These are phyloP conservation scores for Chaetoceros muelleri DNA, from an alignment of 108 stramenopile genomes.

Conservation along the genomic window DNA sequence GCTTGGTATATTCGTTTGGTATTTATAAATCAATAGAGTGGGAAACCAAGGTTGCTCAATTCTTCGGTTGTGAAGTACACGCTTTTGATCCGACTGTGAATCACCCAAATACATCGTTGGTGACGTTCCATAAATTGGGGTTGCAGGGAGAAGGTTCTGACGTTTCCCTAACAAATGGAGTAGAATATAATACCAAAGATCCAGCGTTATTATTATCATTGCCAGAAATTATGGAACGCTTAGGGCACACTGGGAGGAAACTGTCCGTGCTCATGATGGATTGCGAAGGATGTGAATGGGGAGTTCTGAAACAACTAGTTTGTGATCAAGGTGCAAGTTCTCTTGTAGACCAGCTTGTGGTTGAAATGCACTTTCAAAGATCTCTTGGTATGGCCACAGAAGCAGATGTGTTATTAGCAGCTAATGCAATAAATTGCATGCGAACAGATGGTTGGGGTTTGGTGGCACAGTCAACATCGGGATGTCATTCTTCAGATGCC, in stretches of 20 bases:
- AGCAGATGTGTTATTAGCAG: slow-evolving; percentile 14
- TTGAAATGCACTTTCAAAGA: slow-evolving; percentile 22
- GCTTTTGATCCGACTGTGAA: slow-evolving; percentile 1
- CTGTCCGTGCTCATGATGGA: slow-evolving; percentile 5
- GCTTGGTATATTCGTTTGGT: slow-evolving; percentile 8
- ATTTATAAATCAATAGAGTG: neutral
- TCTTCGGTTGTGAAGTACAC: slow-evolving; percentile 7
- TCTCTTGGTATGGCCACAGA: slow-evolving; percentile 12
- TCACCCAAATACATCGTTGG: neutral
- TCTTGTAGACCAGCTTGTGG: slow-evolving; percentile 16
- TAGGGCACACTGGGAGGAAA: slow-evolving; percentile 3
- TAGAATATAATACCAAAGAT: too few species aligned
- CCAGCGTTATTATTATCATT: neutral
- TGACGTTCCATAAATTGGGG: slow-evolving; percentile 4
- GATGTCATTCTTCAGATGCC: too few species aligned
- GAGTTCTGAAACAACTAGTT: neutral
- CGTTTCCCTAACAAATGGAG: neutral
- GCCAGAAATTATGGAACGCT: neutral
- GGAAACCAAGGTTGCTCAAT: too few species aligned
- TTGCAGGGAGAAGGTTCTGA: neutral
- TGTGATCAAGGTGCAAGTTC: neutral
- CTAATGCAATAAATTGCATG: slow-evolving; percentile 14
- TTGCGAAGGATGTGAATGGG: slow-evolving; percentile 8
- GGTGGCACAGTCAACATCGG: too few species aligned
- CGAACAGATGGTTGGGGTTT: slow-evolving; percentile 15